Evolutionary conservation across 108 stramenopile species (phyloP), one percentile per base, ranked within the genome.

Genomic region (Skeletonema costatum): DNA sequence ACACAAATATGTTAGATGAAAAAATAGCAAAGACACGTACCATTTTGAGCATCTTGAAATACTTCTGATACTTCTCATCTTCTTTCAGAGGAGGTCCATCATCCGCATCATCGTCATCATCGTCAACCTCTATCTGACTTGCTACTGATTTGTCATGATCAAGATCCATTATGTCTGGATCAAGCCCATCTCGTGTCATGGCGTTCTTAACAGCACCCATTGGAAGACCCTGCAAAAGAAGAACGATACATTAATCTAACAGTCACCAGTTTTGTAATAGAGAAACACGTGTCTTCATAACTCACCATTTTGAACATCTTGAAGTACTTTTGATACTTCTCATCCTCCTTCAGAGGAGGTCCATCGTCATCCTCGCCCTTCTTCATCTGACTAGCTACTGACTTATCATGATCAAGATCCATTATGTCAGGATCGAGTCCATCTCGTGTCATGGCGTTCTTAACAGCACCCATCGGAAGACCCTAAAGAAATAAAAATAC

Each of bases 31-130:
- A 3, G 3, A n/a, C 44, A 46, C 53, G 9, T 56, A 56, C 53
- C 66, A 67, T 84, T 32, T 86, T 85, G 16, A 88, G 66, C 94
- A 95, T 95, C 60, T 88, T 90, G 72, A 84, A 89, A 44, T 90
- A 95, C 62, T 91, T 91, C 19, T 32, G 58, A 68, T 91, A 92
- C 19, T 69, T 75, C 10, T 83, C 85, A 71, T 91, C 91, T 8
- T 89, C 86, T 48, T 89, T 87, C 76, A 92, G 60, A 41, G 87
- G 84, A 29, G 84, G 82, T 2, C 66, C 86, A 19, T 70, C 62
- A 14, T 75, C 68, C 1, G 13, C 74, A n/a, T 65, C 60, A 44
- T 33, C 69, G 39, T 36, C 74, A n/a, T 65, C 60, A 44, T 33
- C 69, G 39, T 36, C 36, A 5, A 0, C 36, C 8, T 77, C 53